Percentiles rank a stretch among this genome's conserved stretches.
Conservation (phyloP, 1,139 yeast genomes). For the Nakaseomyces bracarensis region DNA sequence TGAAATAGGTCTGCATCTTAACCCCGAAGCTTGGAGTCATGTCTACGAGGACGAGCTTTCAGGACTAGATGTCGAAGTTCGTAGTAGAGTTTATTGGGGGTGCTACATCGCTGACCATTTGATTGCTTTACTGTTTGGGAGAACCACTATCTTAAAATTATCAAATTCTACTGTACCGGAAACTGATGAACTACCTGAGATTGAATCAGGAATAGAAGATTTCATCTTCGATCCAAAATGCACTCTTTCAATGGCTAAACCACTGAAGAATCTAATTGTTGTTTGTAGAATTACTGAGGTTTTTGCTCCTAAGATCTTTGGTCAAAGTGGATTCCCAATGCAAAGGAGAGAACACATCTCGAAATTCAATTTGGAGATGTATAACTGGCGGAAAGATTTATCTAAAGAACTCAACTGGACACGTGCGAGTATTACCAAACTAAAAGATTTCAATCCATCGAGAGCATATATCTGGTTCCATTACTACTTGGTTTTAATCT, state of each 20-base stretch:
- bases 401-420: constrained; percentile 44
- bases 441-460: constrained; percentile 44
- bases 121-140: constrained; percentile 45
- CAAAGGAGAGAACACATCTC: constrained; percentile 27
- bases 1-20: constrained; percentile 52
- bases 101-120: constrained; percentile 54
- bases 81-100: constrained; percentile 58
- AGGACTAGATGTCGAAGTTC: constrained; percentile 40
- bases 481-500: constrained; percentile 47
- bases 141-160: constrained; percentile 46
- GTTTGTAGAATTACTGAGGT: constrained; percentile 48
- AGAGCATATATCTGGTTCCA: constrained; percentile 46
- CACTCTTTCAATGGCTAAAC: constrained; percentile 34
- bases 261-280: constrained; percentile 42
- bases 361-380: constrained; percentile 41
- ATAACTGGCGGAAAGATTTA: constrained; percentile 39
- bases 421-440: constrained; percentile 32
- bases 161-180: constrained; percentile 53
- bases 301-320: constrained; percentile 32
- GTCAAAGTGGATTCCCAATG: constrained; percentile 19
- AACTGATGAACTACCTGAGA: constrained; percentile 50
- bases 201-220: constrained; percentile 42
- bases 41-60: constrained; percentile 28
- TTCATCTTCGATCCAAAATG: constrained; percentile 29
- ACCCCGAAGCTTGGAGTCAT: constrained; percentile 46